phyloP scores from a whole-genome alignment of 2,329 filamentous ascomycete species.

The Davidsoniella australis region DNA sequence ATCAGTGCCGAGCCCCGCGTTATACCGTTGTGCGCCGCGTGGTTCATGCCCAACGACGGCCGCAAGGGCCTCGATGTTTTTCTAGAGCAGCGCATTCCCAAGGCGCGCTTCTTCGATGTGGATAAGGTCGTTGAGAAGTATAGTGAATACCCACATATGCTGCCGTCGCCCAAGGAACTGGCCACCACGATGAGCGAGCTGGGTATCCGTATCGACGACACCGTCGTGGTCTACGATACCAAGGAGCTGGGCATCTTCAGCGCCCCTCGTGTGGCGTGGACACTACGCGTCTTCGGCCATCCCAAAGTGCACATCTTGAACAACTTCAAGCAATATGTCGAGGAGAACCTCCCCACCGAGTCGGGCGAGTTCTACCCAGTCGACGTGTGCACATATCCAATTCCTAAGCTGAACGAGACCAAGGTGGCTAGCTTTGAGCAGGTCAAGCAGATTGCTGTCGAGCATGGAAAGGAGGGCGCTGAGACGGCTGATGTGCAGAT shows the following conservation, averaged over 20 bases:
- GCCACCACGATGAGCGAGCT: slow-evolving; percentile 75
- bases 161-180: slow-evolving; percentile 66
- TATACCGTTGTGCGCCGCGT: slow-evolving; percentile 78
- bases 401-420: slow-evolving; percentile 39
- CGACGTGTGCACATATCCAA: slow-evolving; percentile 47
- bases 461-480: slow-evolving; percentile 65
- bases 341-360: slow-evolving; percentile 66
- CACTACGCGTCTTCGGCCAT: slow-evolving; percentile 78
- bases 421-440: slow-evolving; percentile 71
- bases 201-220: slow-evolving; percentile 74
- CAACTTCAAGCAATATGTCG: slow-evolving; percentile 90
- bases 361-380: slow-evolving; percentile 56
- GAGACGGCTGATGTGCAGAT: slow-evolving; percentile 74
- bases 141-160: slow-evolving; percentile 91
- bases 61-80: slow-evolving; percentile 70
- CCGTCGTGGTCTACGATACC: slow-evolving; percentile 84
- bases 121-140: slow-evolving; percentile 78
- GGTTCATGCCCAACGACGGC: slow-evolving; percentile 90
- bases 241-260: slow-evolving; percentile 87
- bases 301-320: slow-evolving; percentile 76
- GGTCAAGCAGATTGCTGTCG: slow-evolving; percentile 57
- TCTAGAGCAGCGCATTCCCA: slow-evolving; percentile 66
- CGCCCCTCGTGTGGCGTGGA: slow-evolving; percentile 88
- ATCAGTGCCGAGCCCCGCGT: slow-evolving; percentile 70
- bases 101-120: slow-evolving; percentile 88